Conservation (phyloP, 805 yeast species). For the Saccharomycodes ludwigii region DNA sequence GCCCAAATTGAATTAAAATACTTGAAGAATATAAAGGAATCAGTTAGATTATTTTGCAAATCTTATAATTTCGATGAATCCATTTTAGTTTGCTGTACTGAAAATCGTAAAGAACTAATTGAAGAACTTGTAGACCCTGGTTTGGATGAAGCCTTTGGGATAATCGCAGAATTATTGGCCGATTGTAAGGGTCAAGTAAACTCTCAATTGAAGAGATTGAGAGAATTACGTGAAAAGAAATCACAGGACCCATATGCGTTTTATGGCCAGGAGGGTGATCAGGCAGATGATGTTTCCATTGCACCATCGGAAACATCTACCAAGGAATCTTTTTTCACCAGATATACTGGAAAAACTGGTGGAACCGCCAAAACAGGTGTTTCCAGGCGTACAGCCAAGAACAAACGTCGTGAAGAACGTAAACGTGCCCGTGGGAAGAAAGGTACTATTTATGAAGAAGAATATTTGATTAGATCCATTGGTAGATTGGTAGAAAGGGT, state of each 20-base stretch:
- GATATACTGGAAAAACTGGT: constrained; percentile 91
- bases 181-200: constrained; percentile 80
- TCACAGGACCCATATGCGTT: constrained; percentile 75
- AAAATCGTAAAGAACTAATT: constrained; percentile 33
- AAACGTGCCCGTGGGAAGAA: constrained; percentile 95
- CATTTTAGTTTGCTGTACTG: constrained; percentile 44
- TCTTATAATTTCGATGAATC: constrained; percentile 70
- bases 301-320: constrained; percentile 93
- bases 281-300: constrained; percentile 87
- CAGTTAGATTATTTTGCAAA: constrained; percentile 60
- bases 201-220: constrained; percentile 72
- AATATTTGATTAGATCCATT: constrained; percentile 76
- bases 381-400: constrained; percentile 82
- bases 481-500: constrained; percentile 81
- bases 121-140: constrained; percentile 56
- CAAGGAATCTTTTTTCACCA: constrained; percentile 83
- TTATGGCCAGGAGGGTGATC: constrained; percentile 57
- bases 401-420: constrained; percentile 88
- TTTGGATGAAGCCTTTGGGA: constrained; percentile 78
- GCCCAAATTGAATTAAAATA: constrained; percentile 62
- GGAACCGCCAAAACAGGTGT: constrained; percentile 97
- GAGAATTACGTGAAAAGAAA: constrained; percentile 78
- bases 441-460: constrained; percentile 96
- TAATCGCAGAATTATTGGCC: constrained; percentile 78
- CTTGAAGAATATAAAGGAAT: constrained; percentile 45